A percentile compares a stretch with the other conserved stretches of the same genome.
phyloP scores from a whole-genome alignment of 805 yeast genomes.

The Kluyveromyces wickerhamii region DNA sequence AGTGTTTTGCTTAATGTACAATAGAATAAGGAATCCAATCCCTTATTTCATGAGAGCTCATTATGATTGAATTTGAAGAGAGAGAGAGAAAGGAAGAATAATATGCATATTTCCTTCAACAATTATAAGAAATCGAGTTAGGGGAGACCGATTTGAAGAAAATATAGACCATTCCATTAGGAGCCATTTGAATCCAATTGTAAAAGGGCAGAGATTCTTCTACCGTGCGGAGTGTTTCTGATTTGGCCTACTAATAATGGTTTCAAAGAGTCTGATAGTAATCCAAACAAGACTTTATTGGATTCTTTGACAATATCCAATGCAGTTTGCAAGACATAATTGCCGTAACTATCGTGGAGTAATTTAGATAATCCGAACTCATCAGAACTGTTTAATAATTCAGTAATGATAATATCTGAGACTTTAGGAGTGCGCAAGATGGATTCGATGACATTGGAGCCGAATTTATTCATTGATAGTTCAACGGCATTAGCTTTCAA shows the following conservation, averaged over 20 bases:
- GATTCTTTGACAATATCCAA: constrained; percentile 46
- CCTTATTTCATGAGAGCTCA: too few species aligned
- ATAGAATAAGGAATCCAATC: too few species aligned
- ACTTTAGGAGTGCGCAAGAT: constrained; percentile 48
- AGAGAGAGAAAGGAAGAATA: too few species aligned
- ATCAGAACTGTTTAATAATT: constrained; percentile 33
- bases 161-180: too few species aligned
- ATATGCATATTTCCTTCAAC: too few species aligned
- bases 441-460: constrained; percentile 91
- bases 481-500: constrained; percentile 30
- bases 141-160: too few species aligned
- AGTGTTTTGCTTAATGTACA: too few species aligned
- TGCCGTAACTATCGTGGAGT: constrained; percentile 87
- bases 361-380: constrained; percentile 37
- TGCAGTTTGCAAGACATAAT: constrained; percentile 90
- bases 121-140: too few species aligned
- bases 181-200: constrained; percentile 21
- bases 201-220: constrained; percentile 74
- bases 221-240: constrained; percentile 91
- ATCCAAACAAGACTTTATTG: constrained; percentile 37
- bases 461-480: constrained; percentile 80
- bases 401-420: constrained; percentile 42
- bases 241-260: constrained; percentile 69
- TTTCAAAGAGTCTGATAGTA: constrained; percentile 49
- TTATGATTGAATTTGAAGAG: too few species aligned